Conservation (phyloP, 208 protist species). For the Paratrypanosoma confusum region DNA sequence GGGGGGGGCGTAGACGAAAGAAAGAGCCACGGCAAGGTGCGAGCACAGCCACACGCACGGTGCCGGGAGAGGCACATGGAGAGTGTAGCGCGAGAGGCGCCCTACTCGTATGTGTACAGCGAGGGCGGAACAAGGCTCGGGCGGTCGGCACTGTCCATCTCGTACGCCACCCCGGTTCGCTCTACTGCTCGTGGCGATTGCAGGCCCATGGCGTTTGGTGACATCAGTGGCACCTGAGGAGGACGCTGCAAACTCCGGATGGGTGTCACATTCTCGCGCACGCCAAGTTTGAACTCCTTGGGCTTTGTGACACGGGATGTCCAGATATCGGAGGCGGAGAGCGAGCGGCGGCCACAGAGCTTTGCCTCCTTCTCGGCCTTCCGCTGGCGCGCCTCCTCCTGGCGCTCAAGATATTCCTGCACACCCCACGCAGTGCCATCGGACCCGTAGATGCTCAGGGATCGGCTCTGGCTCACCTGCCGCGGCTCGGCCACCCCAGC, state of each 20-base stretch:
- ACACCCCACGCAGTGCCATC: conserved; percentile 19
- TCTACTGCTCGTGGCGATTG: neutral
- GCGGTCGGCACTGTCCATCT: too few relatives aligned
- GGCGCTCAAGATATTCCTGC: conserved; percentile 30
- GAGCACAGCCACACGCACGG: too few relatives aligned
- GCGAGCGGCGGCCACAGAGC: neutral
- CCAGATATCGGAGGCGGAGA: neutral
- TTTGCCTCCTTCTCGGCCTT: conserved; percentile 7
- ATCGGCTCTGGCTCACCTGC: too few relatives aligned
- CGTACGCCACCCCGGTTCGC: neutral
- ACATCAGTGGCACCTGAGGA: conserved; percentile 8
- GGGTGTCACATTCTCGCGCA: conserved; percentile 1
- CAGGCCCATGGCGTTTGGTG: conserved; percentile 4
- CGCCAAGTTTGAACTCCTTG: conserved; percentile 10
- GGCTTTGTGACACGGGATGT: conserved; percentile 4
- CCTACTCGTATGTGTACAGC: too few relatives aligned
- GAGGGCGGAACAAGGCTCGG: too few relatives aligned
- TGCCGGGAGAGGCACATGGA: too few relatives aligned
- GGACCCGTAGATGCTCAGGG: conserved; percentile 13
- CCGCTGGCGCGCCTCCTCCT: conserved; percentile 14
- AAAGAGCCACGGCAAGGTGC: too few relatives aligned
- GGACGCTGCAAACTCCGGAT: conserved; percentile 21
- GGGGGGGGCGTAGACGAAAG: too few relatives aligned
- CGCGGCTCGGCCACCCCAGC: conserved; percentile 1
- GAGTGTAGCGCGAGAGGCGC: too few relatives aligned